A percentile compares a stretch with the other conserved stretches of the same genome.
Conservation (phyloP, 108 stramenopile species). For the Stephanodiscus triporus region DNA sequence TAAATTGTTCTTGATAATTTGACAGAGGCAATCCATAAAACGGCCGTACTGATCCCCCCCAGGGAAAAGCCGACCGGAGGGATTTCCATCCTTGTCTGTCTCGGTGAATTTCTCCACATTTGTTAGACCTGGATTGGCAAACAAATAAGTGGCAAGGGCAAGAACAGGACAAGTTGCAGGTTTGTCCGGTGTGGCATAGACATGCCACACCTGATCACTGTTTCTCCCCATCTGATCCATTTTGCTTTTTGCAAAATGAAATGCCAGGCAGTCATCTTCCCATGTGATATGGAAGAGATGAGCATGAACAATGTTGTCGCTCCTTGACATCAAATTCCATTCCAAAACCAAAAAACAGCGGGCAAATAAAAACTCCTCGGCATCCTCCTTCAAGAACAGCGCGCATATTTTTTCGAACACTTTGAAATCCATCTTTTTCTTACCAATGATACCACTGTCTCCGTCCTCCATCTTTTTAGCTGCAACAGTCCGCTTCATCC, state of each 20-base stretch:
- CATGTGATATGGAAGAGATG: constrained; percentile 11
- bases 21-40: constrained; percentile 16
- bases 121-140: constrained; percentile 6
- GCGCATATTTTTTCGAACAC: constrained; percentile 10
- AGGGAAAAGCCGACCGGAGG: constrained; percentile 5
- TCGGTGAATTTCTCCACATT: background rate
- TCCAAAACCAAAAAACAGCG: constrained; percentile 20
- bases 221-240: constrained; percentile 16
- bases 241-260: constrained; percentile 27
- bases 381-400: constrained; percentile 4
- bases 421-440: constrained; percentile 14
- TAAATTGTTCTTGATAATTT: background rate
- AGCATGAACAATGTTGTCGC: constrained; percentile 25
- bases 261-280: constrained; percentile 19
- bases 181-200: constrained; percentile 28
- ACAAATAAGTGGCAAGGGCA: constrained; percentile 16
- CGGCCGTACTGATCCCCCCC: constrained; percentile 16
- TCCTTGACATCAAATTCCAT: constrained; percentile 24
- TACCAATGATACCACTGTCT: background rate
- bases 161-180: constrained; percentile 23
- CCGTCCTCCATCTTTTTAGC: constrained; percentile 5
- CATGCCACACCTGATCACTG: constrained; percentile 16
- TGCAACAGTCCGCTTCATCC: background rate
- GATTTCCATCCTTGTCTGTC: background rate
- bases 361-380: constrained; percentile 19